Conservation (phyloP, 2,329 filamentous ascomycete species). For the Aspergillus fumigatiaffinis region DNA sequence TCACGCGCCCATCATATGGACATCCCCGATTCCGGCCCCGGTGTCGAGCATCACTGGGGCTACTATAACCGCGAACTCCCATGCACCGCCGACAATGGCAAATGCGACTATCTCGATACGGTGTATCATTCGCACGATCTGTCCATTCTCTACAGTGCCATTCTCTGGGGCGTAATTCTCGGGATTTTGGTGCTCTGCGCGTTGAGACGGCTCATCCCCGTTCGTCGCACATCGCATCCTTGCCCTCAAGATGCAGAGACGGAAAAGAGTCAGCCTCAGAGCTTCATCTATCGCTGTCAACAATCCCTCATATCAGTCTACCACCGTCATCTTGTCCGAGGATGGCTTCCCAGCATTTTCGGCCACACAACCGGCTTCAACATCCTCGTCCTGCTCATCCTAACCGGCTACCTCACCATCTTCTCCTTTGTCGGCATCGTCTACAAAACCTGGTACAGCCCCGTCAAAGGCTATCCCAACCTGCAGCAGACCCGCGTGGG, state of each 20-base stretch:
- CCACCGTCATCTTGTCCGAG: slow-evolving; percentile 58
- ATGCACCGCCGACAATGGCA: slow-evolving; percentile 55
- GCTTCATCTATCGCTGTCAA: slow-evolving; percentile 26
- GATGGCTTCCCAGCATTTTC: slow-evolving; percentile 56
- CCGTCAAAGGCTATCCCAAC: slow-evolving; percentile 53
- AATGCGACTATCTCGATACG: slow-evolving; percentile 55
- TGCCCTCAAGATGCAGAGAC: slow-evolving; percentile 6
- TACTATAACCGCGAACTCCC: slow-evolving; percentile 53
- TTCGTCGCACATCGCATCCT: neutral
- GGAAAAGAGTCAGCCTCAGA: slow-evolving; percentile 23
- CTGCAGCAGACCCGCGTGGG: slow-evolving; percentile 62
- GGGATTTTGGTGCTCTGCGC: slow-evolving; percentile 46
- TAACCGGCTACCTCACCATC: slow-evolving; percentile 61
- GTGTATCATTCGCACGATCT: slow-evolving; percentile 54
- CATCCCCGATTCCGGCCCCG: slow-evolving; percentile 32
- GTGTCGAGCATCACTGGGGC: slow-evolving; percentile 52
- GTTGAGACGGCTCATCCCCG: slow-evolving; percentile 19
- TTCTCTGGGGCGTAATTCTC: slow-evolving; percentile 54
- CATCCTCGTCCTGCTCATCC: slow-evolving; percentile 55
- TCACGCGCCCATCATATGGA: slow-evolving; percentile 47
- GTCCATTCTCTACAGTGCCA: slow-evolving; percentile 54
- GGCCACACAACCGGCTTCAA: slow-evolving; percentile 67
- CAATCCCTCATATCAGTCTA: slow-evolving; percentile 40
- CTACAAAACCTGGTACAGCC: slow-evolving; percentile 67
- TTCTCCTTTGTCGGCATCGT: slow-evolving; percentile 67